phyloP scores from a whole-genome alignment of 73 alveolate genomes.

The Paraurostyla sp. region DNA sequence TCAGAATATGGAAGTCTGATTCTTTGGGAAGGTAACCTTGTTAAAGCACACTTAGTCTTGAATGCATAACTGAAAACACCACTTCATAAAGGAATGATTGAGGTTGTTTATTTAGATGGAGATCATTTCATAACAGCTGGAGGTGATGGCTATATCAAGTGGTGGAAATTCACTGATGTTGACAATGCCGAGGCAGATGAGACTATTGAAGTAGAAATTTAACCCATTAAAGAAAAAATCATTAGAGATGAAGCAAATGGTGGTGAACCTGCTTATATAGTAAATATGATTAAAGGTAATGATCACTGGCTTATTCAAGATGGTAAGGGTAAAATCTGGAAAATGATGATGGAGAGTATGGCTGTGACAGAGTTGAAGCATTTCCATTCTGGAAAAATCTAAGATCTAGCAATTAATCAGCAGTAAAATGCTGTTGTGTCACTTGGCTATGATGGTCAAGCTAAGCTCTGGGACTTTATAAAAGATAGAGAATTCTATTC shows the following conservation, averaged over 20 bases:
- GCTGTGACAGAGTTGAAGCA: conserved; percentile 82
- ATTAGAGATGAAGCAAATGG: conserved; percentile 80
- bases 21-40: conserved; percentile 98
- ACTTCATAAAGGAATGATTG: conserved; percentile 93
- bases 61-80: conserved; percentile 80
- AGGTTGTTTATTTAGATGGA: conserved; percentile 83
- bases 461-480: conserved; percentile 91
- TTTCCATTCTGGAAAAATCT: conserved; percentile 91
- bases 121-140: conserved; percentile 96
- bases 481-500: conserved; percentile 85
- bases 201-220: conserved; percentile 83
- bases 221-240: conserved; percentile 79
- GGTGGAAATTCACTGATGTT: conserved; percentile 95
- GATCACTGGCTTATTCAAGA: conserved; percentile 95
- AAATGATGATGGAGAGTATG: conserved; percentile 83
- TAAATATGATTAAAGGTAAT: conserved; percentile 86
- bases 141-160: conserved; percentile 96
- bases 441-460: conserved; percentile 94
- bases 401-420: conserved; percentile 84
- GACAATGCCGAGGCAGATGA: conserved; percentile 98
- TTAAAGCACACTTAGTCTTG: conserved; percentile 88
- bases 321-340: conserved; percentile 95
- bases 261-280: conserved; percentile 86
- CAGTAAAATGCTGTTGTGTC: conserved; percentile 90
- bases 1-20: conserved; percentile 98